Evolutionary conservation across 2,329 filamentous ascomycete genomes (phyloP).

Genomic region (Neonectria punicea): DNA sequence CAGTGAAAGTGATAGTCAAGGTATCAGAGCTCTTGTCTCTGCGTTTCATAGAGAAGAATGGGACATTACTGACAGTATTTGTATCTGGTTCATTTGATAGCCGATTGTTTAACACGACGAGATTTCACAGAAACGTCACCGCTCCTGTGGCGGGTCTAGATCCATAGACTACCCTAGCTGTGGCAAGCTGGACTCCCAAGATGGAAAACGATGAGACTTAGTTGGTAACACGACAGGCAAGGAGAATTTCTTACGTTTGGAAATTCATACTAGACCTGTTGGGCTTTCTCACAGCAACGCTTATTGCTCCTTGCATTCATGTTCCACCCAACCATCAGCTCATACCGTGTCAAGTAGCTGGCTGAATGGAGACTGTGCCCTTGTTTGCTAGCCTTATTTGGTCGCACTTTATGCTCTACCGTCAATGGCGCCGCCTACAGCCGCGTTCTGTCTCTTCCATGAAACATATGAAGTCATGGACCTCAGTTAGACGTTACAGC

Average conservation of each 20-base stretch:
- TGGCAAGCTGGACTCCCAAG: background rate
- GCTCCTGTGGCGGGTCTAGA: background rate
- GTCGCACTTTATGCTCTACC: background rate
- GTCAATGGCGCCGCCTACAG: background rate
- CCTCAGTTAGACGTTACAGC: background rate
- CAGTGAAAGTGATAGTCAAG: background rate
- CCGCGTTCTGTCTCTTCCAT: background rate
- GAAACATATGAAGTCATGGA: background rate
- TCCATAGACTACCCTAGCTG: background rate
- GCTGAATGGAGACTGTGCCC: background rate
- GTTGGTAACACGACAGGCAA: background rate
- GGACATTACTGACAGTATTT: no score
- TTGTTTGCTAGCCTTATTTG: background rate
- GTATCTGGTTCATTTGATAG: no score
- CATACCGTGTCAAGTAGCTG: background rate
- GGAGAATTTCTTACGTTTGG: background rate
- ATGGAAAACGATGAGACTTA: background rate
- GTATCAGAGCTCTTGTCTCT: background rate
- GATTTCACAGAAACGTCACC: background rate
- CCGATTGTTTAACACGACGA: no score
- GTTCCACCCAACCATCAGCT: background rate
- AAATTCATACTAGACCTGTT: background rate
- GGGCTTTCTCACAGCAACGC: background rate
- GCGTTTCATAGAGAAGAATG: background rate
- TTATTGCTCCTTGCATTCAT: background rate